These are phyloP conservation scores for Lobosporangium transversale DNA, from an alignment of 192 early-diverging fungal species.

Conservation along the genomic window DNA sequence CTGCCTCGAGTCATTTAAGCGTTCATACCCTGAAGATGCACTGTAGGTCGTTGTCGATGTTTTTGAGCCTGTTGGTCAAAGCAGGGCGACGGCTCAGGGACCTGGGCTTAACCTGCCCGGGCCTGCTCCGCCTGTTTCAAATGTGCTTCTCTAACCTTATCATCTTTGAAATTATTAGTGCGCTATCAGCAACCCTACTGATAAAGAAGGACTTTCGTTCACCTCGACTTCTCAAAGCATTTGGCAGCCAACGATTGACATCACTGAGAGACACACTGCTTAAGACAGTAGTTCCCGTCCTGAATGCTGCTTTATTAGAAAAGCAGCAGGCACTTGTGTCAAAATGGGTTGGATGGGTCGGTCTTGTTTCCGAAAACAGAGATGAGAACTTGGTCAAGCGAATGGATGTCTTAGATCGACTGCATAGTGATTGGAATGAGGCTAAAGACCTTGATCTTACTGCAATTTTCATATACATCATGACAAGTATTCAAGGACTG, in stretches of 20 bases:
- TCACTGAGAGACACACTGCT: conserved; percentile 27
- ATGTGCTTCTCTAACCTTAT: not conserved
- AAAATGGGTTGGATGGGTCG: conserved; percentile 40
- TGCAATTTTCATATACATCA: conserved; percentile 27
- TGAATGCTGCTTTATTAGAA: conserved; percentile 31
- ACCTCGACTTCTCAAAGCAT: conserved; percentile 35
- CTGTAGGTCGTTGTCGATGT: conserved; percentile 29
- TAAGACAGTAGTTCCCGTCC: conserved; percentile 22
- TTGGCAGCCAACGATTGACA: conserved; percentile 35
- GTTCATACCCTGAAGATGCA: conserved; percentile 44
- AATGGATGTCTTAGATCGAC: conserved; percentile 19
- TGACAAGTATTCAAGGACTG: conserved; percentile 35
- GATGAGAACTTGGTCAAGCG: conserved; percentile 34
- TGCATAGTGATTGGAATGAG: conserved; percentile 30
- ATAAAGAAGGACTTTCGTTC: conserved; percentile 39
- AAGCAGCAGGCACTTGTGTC: conserved; percentile 40
- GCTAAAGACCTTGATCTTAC: conserved; percentile 32
- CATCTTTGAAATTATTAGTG: conserved; percentile 25
- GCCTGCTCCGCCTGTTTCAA: not conserved
- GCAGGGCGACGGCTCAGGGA: conserved; percentile 13
- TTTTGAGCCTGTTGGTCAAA: conserved; percentile 2
- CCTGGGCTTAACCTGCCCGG: not conserved
- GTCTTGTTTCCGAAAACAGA: conserved; percentile 38
- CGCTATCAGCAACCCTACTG: conserved; percentile 32
- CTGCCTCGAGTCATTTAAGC: conserved; percentile 34